Evolutionary conservation across 495 filamentous ascomycete species (phyloP).

Genomic region (Tirmania nivea): DNA sequence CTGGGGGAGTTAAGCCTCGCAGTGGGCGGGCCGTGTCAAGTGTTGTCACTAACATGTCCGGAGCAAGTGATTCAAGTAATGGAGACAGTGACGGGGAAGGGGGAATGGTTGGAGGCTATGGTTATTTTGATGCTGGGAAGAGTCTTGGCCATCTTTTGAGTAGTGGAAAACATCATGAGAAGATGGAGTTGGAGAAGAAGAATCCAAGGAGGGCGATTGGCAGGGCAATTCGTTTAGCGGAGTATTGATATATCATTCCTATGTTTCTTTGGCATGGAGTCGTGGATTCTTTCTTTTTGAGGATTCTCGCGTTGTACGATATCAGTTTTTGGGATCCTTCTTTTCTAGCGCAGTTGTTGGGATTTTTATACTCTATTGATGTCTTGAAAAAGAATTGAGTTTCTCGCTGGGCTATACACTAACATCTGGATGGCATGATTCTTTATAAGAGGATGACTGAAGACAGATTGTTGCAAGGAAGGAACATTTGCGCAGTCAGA

Average conservation of each 20-base stretch:
- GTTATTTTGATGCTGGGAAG: conserved; percentile 17
- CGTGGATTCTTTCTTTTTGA: neutral
- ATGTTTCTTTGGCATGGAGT: neutral
- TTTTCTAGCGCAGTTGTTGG: neutral
- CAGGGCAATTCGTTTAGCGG: conserved; percentile 54
- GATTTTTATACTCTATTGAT: neutral
- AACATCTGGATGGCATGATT: too few relatives aligned
- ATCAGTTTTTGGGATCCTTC: neutral
- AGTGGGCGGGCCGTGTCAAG: conserved; percentile 12
- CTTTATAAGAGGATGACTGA: too few relatives aligned
- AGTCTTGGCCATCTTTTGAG: conserved; percentile 13
- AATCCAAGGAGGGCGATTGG: conserved; percentile 43
- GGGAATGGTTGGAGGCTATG: conserved; percentile 19
- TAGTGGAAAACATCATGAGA: conserved; percentile 25
- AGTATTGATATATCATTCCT: conserved; percentile 22
- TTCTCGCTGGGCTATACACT: too few relatives aligned
- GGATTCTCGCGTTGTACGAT: neutral
- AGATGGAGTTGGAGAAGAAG: conserved; percentile 22
- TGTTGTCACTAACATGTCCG: neutral
- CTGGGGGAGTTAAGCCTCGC: conserved; percentile 26
- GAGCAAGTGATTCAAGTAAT: conserved; percentile 4
- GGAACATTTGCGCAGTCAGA: too few relatives aligned
- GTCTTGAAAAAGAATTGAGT: neutral
- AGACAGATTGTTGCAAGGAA: too few relatives aligned
- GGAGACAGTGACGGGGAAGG: conserved; percentile 15